Evolutionary conservation across 352 stramenopile species (phyloP), one percentile per base, ranked within the genome.

Genomic region (Phytophthora macrochlamydospora): DNA sequence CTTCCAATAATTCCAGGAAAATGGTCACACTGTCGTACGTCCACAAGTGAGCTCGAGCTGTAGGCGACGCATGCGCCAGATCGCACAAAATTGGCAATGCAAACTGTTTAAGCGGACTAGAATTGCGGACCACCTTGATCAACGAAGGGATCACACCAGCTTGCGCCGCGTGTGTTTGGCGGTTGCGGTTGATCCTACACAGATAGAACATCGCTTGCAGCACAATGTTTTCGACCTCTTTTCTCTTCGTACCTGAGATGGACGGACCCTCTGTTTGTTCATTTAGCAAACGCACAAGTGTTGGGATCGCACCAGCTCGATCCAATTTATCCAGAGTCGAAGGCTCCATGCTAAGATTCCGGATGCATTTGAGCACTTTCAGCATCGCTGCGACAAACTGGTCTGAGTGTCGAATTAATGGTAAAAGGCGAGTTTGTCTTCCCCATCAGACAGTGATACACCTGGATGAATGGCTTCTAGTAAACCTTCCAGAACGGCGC

Each of bases 161-260:
- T 49, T 96, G 81, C 1, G 94, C 92, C 6, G 94, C 94, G 51
- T 93, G 83, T 2, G 87, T 96, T 43, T 98, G 92, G 0, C 93
- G 85, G n/a, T 87, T 94, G 6, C 89, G 75, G 62, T 97, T 97
- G 62, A 98, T 95, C 12, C 91, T 87, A 61, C 93, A 98, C 12
- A 98, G 70, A 61, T 98, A 98, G 56, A 95, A 98, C 79, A 98
- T 97, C 3, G 87, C 84, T 64, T 94, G 92, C 6, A 98, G 76
- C 38, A 97, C 84, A 55, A 97, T 88, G 48, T 96, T 97, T 59
- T 98, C 90, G 2, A 97, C 70, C 54, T 97, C 91, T 60, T 97
- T 87, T 28, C 71, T 76, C 64, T 81, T 91, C 37, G 51, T 71
- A 44, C 64, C 70, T 2, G 69, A 79, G 14, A 69, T 69, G 4